Evolutionary conservation across 805 yeast species (phyloP).

Genomic region (Saccharomyces mikatae): DNA sequence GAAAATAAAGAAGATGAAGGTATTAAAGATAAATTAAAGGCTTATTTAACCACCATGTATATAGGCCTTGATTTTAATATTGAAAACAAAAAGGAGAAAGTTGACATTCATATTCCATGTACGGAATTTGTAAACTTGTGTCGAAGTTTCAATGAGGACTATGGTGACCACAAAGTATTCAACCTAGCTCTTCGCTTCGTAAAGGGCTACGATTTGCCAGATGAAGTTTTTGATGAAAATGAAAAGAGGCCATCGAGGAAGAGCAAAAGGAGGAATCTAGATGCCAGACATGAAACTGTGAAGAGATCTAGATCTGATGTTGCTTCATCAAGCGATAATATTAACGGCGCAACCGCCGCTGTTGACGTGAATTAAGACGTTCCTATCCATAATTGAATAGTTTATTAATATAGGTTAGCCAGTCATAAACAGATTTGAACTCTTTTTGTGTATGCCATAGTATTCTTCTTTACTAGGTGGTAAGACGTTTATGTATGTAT

Average conservation of each 20-base stretch:
- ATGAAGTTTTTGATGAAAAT: constrained; percentile 73
- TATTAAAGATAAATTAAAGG: constrained; percentile 24
- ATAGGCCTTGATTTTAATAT: constrained; percentile 58
- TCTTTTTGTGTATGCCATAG: background rate
- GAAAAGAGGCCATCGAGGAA: constrained; percentile 64
- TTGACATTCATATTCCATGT: constrained; percentile 85
- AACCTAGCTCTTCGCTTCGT: constrained; percentile 64
- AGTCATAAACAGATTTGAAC: background rate
- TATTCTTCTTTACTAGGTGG: background rate
- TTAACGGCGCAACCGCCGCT: background rate
- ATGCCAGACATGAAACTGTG: constrained; percentile 5
- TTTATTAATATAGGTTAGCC: background rate
- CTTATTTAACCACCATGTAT: constrained; percentile 67
- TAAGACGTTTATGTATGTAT: background rate
- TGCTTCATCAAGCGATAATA: background rate
- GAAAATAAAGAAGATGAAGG: constrained; percentile 30
- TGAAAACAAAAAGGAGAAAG: constrained; percentile 49
- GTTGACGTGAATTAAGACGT: background rate
- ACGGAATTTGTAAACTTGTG: constrained; percentile 79
- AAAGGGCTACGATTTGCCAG: constrained; percentile 72
- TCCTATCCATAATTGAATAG: background rate
- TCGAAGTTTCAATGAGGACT: constrained; percentile 61
- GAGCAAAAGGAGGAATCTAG: constrained; percentile 36
- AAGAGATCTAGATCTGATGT: constrained; percentile 31
- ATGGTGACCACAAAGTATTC: constrained; percentile 45